A percentile compares a stretch with the other conserved stretches of the same genome.
These are phyloP conservation scores for Limnomonas spitsbergensis DNA, from an alignment of 139 green algal species.

Conservation along the genomic window DNA sequence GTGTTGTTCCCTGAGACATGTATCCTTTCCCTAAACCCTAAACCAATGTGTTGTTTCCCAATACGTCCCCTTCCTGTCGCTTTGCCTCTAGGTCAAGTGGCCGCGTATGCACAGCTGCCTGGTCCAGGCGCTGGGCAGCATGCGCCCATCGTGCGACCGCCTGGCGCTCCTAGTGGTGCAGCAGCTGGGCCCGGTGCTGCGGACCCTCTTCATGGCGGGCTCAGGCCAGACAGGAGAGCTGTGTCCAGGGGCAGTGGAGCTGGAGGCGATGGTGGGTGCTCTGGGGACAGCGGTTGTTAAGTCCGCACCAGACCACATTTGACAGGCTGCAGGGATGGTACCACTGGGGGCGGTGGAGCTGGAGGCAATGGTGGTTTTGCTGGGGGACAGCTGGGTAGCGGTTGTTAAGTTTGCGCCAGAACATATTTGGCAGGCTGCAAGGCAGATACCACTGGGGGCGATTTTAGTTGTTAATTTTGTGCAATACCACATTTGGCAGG, in stretches of 20 bases:
- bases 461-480: too few species aligned
- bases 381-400: too few species aligned
- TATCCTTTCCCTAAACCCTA: too few species aligned
- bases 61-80: too few species aligned
- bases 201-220: background rate
- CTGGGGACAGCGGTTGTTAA: too few species aligned
- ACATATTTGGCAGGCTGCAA: too few species aligned
- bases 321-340: background rate
- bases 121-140: background rate
- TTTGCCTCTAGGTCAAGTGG: conserved; percentile 24
- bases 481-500: too few species aligned
- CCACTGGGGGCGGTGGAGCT: background rate
- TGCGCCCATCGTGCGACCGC: conserved; percentile 7
- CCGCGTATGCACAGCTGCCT: conserved; percentile 22
- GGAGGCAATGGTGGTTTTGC: background rate
- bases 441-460: background rate
- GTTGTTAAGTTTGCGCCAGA: too few species aligned
- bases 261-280: background rate
- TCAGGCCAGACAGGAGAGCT: background rate
- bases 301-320: too few species aligned
- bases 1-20: too few species aligned
- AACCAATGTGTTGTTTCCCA: too few species aligned
- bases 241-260: background rate
- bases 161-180: conserved; percentile 26
- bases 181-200: conserved; percentile 6